These are phyloP conservation scores for Bothia castanella DNA, from an alignment of 1,284 basidiomycete genomes.

Conservation along the genomic window DNA sequence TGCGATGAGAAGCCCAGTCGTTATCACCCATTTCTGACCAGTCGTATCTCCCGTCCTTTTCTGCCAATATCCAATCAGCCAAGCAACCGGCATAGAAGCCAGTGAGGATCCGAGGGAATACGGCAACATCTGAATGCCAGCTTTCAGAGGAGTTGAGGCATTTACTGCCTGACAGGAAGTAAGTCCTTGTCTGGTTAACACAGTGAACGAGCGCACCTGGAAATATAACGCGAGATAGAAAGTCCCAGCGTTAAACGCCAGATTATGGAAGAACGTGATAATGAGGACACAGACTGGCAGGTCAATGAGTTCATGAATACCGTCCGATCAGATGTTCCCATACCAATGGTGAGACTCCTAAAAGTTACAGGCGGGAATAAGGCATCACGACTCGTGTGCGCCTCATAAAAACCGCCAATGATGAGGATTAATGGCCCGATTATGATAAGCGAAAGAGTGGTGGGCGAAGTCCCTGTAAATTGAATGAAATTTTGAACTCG, in stretches of 20 bases:
- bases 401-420: constrained; percentile 62
- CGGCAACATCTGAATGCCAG: constrained; percentile 69
- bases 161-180: constrained; percentile 52
- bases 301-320: constrained; percentile 19
- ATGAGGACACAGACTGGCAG: constrained; percentile 57
- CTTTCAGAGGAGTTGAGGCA: constrained; percentile 59
- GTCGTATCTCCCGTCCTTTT: constrained; percentile 51
- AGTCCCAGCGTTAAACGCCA: constrained; percentile 76
- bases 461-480: constrained; percentile 53
- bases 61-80: constrained; percentile 67
- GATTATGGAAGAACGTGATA: constrained; percentile 72
- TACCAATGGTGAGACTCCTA: constrained; percentile 56
- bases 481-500: constrained; percentile 14
- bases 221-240: constrained; percentile 78
- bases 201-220: constrained; percentile 48
- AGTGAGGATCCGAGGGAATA: constrained; percentile 78
- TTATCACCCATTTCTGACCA: constrained; percentile 62
- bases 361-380: constrained; percentile 67
- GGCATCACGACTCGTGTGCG: constrained; percentile 58
- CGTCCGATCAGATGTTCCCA: constrained; percentile 21
- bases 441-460: constrained; percentile 58
- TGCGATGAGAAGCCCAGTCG: constrained; percentile 56
- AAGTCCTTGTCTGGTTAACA: constrained; percentile 8
- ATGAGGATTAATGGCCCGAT: constrained; percentile 52
- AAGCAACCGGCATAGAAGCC: constrained; percentile 75